These are phyloP conservation scores for Suillus subaureus DNA, from an alignment of 768 basidiomycete genomes.

Conservation along the genomic window DNA sequence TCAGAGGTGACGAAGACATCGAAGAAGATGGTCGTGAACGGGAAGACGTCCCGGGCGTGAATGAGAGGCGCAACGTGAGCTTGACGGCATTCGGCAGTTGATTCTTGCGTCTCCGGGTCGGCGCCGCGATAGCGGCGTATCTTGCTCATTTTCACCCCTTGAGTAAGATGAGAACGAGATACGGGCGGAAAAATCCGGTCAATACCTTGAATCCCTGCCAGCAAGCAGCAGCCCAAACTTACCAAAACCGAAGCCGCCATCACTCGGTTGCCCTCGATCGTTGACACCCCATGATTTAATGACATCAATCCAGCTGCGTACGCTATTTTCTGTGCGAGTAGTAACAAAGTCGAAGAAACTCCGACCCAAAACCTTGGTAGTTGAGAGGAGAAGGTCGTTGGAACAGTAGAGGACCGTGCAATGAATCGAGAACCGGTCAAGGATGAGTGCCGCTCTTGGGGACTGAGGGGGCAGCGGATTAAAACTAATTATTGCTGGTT, in stretches of 20 bases:
- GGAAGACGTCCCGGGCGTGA: neutral
- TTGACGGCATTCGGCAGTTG: constrained; percentile 16
- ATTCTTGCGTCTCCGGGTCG: constrained; percentile 21
- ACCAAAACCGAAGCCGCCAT: constrained; percentile 84
- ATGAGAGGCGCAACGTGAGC: constrained; percentile 12
- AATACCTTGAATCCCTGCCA: constrained; percentile 62
- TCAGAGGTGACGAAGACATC: constrained; percentile 7
- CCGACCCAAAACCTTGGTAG: constrained; percentile 60
- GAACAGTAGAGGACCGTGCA: constrained; percentile 73
- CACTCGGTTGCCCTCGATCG: constrained; percentile 79
- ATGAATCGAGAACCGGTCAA: constrained; percentile 71
- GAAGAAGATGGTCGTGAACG: constrained; percentile 19
- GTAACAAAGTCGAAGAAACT: constrained; percentile 79
- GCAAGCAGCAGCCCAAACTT: constrained; percentile 58
- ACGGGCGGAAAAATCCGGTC: constrained; percentile 3
- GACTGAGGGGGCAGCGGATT: constrained; percentile 70
- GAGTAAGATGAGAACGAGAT: constrained; percentile 2
- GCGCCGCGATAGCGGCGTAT: constrained; percentile 32
- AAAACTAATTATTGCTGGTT: constrained; percentile 46
- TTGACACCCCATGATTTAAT: constrained; percentile 87
- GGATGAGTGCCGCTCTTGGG: constrained; percentile 76
- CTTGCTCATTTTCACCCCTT: constrained; percentile 31
- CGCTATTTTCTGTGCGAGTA: constrained; percentile 61
- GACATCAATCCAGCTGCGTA: constrained; percentile 73
- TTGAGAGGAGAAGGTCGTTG: constrained; percentile 67